phyloP scores from a whole-genome alignment of 1,284 basidiomycete species.

The Cerioporus squamosus region DNA sequence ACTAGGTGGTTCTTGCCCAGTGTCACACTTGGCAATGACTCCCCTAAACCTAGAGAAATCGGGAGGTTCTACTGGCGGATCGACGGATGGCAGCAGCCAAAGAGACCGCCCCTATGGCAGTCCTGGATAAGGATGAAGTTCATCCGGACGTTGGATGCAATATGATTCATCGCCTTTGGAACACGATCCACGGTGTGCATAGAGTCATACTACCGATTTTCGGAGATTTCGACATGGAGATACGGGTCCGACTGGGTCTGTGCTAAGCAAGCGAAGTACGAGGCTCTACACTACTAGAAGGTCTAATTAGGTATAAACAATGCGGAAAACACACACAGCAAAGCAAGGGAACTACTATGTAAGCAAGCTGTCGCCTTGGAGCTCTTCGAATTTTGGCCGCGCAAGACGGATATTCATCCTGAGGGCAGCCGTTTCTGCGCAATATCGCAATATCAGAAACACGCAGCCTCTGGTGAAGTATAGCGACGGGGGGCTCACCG shows the following conservation, averaged over 20 bases:
- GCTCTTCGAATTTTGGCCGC: constrained; percentile 81
- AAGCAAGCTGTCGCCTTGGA: constrained; percentile 68
- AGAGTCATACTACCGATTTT: too few species aligned
- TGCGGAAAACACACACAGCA: constrained; percentile 5
- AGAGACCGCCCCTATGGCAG: constrained; percentile 5
- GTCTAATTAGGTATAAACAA: constrained; percentile 15
- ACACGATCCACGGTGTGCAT: too few species aligned
- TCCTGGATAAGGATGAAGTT: constrained; percentile 54
- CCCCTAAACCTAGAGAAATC: not conserved
- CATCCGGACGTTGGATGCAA: constrained; percentile 48
- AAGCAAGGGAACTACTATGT: constrained; percentile 16
- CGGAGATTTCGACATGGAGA: too few species aligned
- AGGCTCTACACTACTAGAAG: not conserved
- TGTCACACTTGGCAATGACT: constrained; percentile 36
- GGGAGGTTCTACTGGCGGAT: constrained; percentile 16
- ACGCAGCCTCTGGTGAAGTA: not conserved
- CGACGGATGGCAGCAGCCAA: constrained; percentile 2
- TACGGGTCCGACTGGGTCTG: too few species aligned
- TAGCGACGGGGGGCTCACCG: constrained; percentile 51
- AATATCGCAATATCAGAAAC: not conserved
- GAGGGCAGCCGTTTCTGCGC: constrained; percentile 79
- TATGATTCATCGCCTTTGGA: constrained; percentile 26
- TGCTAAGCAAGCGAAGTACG: not conserved
- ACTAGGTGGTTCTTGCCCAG: constrained; percentile 53
- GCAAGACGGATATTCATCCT: constrained; percentile 85